Conservation (phyloP, 2,329 filamentous ascomycete species). For the Alternaria tenuissima region DNA sequence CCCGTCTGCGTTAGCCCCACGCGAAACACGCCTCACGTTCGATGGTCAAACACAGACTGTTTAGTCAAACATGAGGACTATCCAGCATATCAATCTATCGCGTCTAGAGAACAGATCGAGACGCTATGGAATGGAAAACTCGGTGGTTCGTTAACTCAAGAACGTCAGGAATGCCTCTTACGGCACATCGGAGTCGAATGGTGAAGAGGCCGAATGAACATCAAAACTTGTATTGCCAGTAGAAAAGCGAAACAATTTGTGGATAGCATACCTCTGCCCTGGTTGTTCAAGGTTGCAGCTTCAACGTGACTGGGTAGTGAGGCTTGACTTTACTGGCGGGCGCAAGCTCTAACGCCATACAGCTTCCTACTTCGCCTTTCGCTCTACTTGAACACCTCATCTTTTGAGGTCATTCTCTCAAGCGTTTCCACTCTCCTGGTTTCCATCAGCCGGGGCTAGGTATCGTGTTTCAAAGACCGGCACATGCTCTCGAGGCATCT, state of each 20-base stretch:
- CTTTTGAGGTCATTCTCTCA: neutral
- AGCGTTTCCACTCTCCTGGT: neutral
- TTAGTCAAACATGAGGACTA: slow-evolving; percentile 17
- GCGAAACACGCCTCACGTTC: slow-evolving; percentile 29
- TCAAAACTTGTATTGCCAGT: neutral
- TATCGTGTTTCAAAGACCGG: slow-evolving; percentile 9
- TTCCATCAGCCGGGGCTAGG: neutral
- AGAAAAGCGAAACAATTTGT: neutral
- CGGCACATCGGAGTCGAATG: neutral
- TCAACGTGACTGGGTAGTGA: neutral
- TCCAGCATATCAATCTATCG: neutral
- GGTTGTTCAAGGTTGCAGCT: neutral
- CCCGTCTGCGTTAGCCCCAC: neutral
- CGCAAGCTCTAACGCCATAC: neutral
- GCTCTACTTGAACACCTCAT: neutral
- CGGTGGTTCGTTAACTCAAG: neutral
- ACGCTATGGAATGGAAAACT: neutral
- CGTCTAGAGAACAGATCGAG: neutral
- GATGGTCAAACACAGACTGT: slow-evolving; percentile 33
- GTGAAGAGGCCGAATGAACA: neutral
- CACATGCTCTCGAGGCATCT: neutral
- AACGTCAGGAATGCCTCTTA: neutral
- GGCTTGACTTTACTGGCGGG: neutral
- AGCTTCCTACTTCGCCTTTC: neutral
- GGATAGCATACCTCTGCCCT: neutral